A percentile compares a stretch with the other conserved stretches of the same genome.
Conservation (phyloP, 257 asterid genomes). For the Galeopsis tetrahit region DNA sequence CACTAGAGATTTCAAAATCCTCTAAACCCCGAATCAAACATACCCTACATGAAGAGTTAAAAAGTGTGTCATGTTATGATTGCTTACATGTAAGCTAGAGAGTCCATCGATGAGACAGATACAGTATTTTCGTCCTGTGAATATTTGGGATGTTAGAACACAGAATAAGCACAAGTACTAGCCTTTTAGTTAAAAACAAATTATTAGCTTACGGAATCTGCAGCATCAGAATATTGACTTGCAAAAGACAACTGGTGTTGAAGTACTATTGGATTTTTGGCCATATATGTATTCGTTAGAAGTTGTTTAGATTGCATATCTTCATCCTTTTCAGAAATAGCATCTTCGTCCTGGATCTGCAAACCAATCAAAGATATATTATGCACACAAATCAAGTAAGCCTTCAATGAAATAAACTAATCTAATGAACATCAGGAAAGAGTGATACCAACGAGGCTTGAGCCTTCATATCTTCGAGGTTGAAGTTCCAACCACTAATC, state of each 20-base stretch:
- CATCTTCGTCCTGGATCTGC: constrained; percentile 86
- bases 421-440: constrained; percentile 24
- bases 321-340: constrained; percentile 62
- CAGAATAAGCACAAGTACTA: constrained; percentile 1
- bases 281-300: constrained; percentile 48
- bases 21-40: too few species aligned
- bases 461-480: constrained; percentile 83
- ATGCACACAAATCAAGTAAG: constrained; percentile 21
- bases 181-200: constrained; percentile 18
- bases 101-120: constrained; percentile 52
- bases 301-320: constrained; percentile 54
- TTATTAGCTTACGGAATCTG: constrained; percentile 61
- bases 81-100: constrained; percentile 58
- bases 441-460: constrained; percentile 79
- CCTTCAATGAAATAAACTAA: constrained; percentile 4
- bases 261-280: constrained; percentile 48
- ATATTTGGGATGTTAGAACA: constrained; percentile 37
- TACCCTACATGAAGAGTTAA: constrained; percentile 23
- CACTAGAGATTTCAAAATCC: too few species aligned
- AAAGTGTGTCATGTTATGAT: constrained; percentile 30
- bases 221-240: constrained; percentile 71
- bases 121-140: constrained; percentile 74
- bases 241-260: constrained; percentile 71
- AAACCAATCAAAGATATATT: constrained; percentile 28
- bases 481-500: constrained; percentile 78